Evolutionary conservation across 192 early-diverging fungal genomes (phyloP), one percentile per base, ranked within the genome.

Genomic region (Coemansia sp.): DNA sequence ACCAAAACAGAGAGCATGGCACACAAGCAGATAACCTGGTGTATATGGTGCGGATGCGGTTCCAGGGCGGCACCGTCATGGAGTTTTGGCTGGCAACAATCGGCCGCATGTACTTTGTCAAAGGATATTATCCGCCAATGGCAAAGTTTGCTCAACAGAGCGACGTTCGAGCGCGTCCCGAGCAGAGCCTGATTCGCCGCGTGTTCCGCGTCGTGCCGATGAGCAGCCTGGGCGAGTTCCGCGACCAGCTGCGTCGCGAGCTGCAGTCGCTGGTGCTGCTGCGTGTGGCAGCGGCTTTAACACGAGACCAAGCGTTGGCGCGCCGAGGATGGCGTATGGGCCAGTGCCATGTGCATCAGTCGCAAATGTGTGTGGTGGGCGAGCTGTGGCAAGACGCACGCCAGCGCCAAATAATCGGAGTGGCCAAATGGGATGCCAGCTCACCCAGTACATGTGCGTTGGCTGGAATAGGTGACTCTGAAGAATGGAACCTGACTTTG

Each of bases 321-420:
- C 57, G 60, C 0, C 16, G 11, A 0, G 65, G 45, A 25, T 49
- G 58, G 49, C 60, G 60, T 4, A 27, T 74, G 67, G 78, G 78
- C 4, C 73, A 62, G 27, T 81, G 78, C 72, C 71, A 72, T 26
- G 78, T 81, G 25, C 78, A 81, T 41, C 78, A 81, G 78, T 71
- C 78, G 60, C 78, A 81, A 64, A 61, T 69, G 48, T 81, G 78
- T 21, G 78, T 75, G 6, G 69, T 81, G 0, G 78, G 78, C 59
- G 78, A 81, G 63, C 68, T 66, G 66, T 75, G 73, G 73, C 59
- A 69, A 45, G 69, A 69, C 48, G 59, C 66, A 2, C 37, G 73
- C 0, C 68, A 75, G 26, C 62, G 72, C 5, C 78, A 81, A 73
- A 69, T 81, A n/a, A 57, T 81, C 19, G 78, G 69, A 2, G 69